These are phyloP conservation scores for Arachis hypogaea DNA, from an alignment of 306 rosid species.

Conservation along the genomic window DNA sequence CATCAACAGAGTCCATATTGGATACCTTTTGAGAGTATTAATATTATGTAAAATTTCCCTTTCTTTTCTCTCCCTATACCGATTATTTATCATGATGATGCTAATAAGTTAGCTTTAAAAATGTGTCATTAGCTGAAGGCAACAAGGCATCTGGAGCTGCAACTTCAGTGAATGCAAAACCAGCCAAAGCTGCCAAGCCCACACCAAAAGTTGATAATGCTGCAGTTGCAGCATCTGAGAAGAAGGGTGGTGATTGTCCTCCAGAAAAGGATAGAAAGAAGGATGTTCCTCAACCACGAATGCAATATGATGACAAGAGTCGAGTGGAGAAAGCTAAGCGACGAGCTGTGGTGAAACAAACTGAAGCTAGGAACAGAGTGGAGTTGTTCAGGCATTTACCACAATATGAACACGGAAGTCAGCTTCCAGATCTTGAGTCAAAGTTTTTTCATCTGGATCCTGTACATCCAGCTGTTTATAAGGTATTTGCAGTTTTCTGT, in stretches of 20 bases:
- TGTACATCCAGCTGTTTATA: slow-evolving; percentile 61
- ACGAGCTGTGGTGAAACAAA: slow-evolving; percentile 63
- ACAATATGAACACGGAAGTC: slow-evolving; percentile 70
- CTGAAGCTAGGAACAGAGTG: slow-evolving; percentile 64
- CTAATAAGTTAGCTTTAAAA: slow-evolving; percentile 36
- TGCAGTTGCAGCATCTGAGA: slow-evolving; percentile 54
- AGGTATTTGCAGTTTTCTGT: slow-evolving; percentile 42
- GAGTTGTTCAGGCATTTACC: slow-evolving; percentile 70
- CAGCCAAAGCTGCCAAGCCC: slow-evolving; percentile 49
- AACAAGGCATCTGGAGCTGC: slow-evolving; percentile 49
- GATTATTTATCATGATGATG: slow-evolving; percentile 14
- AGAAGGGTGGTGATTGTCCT: slow-evolving; percentile 55
- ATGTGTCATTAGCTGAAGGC: slow-evolving; percentile 49
- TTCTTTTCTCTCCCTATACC: no score
- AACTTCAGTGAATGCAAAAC: slow-evolving; percentile 42
- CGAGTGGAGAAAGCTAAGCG: slow-evolving; percentile 70
- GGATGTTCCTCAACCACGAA: slow-evolving; percentile 70
- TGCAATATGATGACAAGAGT: slow-evolving; percentile 65
- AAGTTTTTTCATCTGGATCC: slow-evolving; percentile 62
- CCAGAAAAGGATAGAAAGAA: slow-evolving; percentile 66
- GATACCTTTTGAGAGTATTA: no score
- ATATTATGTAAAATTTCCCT: no score
- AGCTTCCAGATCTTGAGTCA: slow-evolving; percentile 61
- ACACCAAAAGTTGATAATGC: slow-evolving; percentile 52
- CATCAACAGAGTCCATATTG: no score